phyloP scores from a whole-genome alignment of 352 stramenopile species.

The Globisporangium splendens region DNA sequence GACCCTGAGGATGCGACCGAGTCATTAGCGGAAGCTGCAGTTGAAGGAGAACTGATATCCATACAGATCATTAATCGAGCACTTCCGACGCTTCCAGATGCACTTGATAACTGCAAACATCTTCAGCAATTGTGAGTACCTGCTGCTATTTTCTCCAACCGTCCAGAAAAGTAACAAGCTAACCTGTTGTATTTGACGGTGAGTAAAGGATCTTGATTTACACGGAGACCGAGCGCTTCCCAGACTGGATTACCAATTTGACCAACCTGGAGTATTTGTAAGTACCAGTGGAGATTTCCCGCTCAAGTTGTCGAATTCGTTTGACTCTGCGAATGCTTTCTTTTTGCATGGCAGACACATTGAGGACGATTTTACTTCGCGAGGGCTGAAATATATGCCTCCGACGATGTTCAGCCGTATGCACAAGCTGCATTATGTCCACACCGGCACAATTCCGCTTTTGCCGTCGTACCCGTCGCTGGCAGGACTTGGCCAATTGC shows the following conservation, averaged over 20 bases:
- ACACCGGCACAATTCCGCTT: slow-evolving; percentile 14
- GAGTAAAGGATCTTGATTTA: slow-evolving; percentile 16
- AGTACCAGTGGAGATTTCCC: background rate
- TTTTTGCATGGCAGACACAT: slow-evolving; percentile 10
- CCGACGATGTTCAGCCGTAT: slow-evolving; percentile 13
- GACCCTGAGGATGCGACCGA: slow-evolving; percentile 13
- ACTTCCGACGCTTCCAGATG: slow-evolving; percentile 13
- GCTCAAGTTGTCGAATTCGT: background rate
- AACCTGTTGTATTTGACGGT: background rate
- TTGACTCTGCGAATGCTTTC: background rate
- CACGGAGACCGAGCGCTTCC: slow-evolving; percentile 15
- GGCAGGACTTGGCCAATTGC: slow-evolving; percentile 1
- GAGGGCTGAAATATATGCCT: slow-evolving; percentile 13
- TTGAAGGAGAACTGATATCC: slow-evolving; percentile 6
- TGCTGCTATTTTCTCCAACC: background rate
- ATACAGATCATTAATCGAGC: slow-evolving; percentile 20
- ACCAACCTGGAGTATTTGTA: slow-evolving; percentile 15
- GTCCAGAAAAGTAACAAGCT: background rate
- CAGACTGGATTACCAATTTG: slow-evolving; percentile 14
- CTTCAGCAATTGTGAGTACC: slow-evolving; percentile 17
- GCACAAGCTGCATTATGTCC: slow-evolving; percentile 10
- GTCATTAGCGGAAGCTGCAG: slow-evolving; percentile 5
- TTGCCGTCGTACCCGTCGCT: slow-evolving; percentile 11
- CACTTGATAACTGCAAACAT: slow-evolving; percentile 7
- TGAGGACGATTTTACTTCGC: slow-evolving; percentile 14